A percentile compares a stretch with the other conserved stretches of the same genome.
phyloP scores from a whole-genome alignment of 306 rosid species.

The Rosa chinensis region DNA sequence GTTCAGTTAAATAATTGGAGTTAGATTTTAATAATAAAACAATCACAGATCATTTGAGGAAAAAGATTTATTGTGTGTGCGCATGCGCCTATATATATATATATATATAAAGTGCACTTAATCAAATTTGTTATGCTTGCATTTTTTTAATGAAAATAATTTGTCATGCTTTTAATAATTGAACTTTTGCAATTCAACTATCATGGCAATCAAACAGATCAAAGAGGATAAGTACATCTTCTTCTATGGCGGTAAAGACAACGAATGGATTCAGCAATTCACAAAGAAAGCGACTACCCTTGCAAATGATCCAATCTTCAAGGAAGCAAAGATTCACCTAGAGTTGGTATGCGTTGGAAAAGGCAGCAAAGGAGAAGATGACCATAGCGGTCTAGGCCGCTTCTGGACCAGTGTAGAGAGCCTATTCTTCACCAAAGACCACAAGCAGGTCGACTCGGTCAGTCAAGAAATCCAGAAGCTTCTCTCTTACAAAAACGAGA shows the following conservation, averaged over 20 bases:
- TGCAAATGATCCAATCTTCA: conserved; percentile 36
- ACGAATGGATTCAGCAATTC: conserved; percentile 57
- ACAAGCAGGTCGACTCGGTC: conserved; percentile 15
- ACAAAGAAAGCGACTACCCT: conserved; percentile 38
- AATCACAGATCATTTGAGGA: no score
- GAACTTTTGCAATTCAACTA: no score
- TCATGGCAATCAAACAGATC: conserved; percentile 24
- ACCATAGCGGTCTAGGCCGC: conserved; percentile 20
- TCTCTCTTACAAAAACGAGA: conserved; percentile 54
- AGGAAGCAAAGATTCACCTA: conserved; percentile 39
- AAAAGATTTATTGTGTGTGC: no score
- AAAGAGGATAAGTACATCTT: conserved; percentile 49
- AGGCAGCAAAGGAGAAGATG: conserved; percentile 31
- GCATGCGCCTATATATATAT: no score
- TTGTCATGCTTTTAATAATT: no score
- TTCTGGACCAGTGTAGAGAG: conserved; percentile 52
- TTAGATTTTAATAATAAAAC: no score
- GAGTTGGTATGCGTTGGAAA: conserved; percentile 39
- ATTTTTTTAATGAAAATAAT: no score
- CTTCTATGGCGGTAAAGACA: conserved; percentile 61
- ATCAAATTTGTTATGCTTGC: no score
- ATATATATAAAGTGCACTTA: no score
- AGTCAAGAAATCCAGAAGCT: conserved; percentile 46
- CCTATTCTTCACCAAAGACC: conserved; percentile 35
- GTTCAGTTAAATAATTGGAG: no score